Evolutionary conservation across 169 alveolate genomes (phyloP).

Genomic region (Babesia ovis): DNA sequence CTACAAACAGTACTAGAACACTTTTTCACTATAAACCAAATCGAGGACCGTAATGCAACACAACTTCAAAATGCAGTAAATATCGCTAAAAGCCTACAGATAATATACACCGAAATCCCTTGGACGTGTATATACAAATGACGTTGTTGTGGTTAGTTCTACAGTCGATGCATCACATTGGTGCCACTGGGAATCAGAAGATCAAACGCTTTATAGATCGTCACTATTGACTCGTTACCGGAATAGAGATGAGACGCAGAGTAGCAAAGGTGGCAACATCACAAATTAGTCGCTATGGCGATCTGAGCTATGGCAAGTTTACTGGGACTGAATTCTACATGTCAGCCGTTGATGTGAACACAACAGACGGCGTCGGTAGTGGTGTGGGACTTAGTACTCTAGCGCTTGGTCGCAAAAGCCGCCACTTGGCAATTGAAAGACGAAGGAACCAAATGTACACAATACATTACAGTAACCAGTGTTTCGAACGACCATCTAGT

Average conservation of each 20-base stretch:
- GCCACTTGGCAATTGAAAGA: not conserved
- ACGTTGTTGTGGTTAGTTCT: too few species aligned
- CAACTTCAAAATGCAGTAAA: slow-evolving; percentile 36
- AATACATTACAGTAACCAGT: too few species aligned
- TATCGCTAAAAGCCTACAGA: slow-evolving; percentile 42
- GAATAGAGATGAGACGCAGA: not conserved
- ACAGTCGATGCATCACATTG: too few species aligned
- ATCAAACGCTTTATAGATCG: too few species aligned
- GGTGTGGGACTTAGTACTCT: not conserved
- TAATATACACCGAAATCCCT: slow-evolving; percentile 34
- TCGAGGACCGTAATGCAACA: slow-evolving; percentile 7
- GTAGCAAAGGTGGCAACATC: not conserved
- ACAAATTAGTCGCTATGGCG: not conserved
- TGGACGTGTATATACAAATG: slow-evolving; percentile 21
- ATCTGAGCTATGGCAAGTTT: slow-evolving; percentile 43
- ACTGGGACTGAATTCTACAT: slow-evolving; percentile 41
- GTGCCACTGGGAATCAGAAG: too few species aligned
- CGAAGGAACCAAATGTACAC: not conserved
- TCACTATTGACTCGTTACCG: too few species aligned
- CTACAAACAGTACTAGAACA: slow-evolving; percentile 21
- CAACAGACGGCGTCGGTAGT: not conserved
- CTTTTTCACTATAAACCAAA: slow-evolving; percentile 24
- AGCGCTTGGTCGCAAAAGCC: not conserved
- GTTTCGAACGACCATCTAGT: not conserved
- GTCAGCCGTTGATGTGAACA: not conserved